These are phyloP conservation scores for Biscutella laevigata DNA, from an alignment of 441 rosid species.

Conservation along the genomic window DNA sequence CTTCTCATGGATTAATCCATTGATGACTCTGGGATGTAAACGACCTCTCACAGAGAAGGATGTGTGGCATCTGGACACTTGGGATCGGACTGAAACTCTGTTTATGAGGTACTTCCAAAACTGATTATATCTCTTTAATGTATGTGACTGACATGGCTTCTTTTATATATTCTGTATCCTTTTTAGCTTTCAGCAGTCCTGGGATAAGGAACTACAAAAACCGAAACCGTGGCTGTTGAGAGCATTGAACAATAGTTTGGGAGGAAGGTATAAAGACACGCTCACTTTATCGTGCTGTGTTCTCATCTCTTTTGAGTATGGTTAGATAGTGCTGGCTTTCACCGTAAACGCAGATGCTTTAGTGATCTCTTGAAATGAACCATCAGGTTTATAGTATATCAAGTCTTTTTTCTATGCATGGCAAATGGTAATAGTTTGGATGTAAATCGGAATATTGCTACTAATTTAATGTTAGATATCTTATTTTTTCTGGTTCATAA, in stretches of 20 bases:
- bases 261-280: conserved; percentile 58
- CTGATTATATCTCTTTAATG: background rate
- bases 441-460: background rate
- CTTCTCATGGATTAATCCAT: conserved; percentile 89
- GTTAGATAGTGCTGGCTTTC: conserved; percentile 5
- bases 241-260: conserved; percentile 75
- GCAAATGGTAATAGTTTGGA: background rate
- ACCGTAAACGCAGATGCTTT: background rate
- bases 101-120: conserved; percentile 38
- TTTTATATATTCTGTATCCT: conserved; percentile 23
- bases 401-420: background rate
- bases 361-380: conserved; percentile 7
- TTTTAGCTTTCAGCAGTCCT: conserved; percentile 76
- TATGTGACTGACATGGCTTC: conserved; percentile 6
- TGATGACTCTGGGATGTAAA: conserved; percentile 79
- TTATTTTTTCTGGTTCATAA: background rate
- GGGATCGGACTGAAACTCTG: conserved; percentile 89
- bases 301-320: conserved; percentile 5
- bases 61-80: conserved; percentile 83
- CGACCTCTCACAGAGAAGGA: conserved; percentile 89
- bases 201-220: conserved; percentile 75
- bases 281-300: background rate
- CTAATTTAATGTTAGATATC: background rate
- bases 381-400: background rate
- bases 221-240: conserved; percentile 87